Conservation (phyloP, 257 asterid species). For the Gentiana straminea region DNA sequence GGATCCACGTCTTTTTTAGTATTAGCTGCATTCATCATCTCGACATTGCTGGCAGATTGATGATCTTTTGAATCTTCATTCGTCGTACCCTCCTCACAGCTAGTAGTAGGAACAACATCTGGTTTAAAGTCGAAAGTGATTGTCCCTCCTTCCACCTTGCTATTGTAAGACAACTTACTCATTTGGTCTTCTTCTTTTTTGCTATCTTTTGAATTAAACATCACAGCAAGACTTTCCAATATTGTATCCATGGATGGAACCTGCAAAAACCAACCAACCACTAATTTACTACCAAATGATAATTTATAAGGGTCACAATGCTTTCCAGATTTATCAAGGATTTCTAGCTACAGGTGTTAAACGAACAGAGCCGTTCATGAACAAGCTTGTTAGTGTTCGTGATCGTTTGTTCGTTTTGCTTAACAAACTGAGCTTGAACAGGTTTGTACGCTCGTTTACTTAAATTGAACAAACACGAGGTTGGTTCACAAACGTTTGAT, state of each 20-base stretch:
- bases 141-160: constrained; percentile 34
- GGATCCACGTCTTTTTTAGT: constrained; percentile 11
- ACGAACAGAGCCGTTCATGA: too few relatives aligned
- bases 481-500: too few relatives aligned
- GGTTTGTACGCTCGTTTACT: too few relatives aligned
- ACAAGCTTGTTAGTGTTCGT: too few relatives aligned
- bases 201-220: constrained; percentile 21
- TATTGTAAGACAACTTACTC: constrained; percentile 20
- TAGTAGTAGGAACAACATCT: constrained; percentile 5
- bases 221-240: constrained; percentile 16
- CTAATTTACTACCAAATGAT: too few relatives aligned
- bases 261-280: constrained; percentile 16
- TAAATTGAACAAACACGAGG: too few relatives aligned
- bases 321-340: too few relatives aligned
- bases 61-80: constrained; percentile 4
- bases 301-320: too few relatives aligned
- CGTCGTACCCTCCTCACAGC: neutral
- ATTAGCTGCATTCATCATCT: constrained; percentile 8
- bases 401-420: too few relatives aligned
- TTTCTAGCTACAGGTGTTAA: too few relatives aligned
- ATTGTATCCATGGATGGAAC: constrained; percentile 22
- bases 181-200: constrained; percentile 21
- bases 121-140: constrained; percentile 45
- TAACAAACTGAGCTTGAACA: too few relatives aligned
- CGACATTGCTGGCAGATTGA: constrained; percentile 12